Conservation (phyloP, 371 early-diverging fungal genomes). For the Choanephora cucurbitarum region DNA sequence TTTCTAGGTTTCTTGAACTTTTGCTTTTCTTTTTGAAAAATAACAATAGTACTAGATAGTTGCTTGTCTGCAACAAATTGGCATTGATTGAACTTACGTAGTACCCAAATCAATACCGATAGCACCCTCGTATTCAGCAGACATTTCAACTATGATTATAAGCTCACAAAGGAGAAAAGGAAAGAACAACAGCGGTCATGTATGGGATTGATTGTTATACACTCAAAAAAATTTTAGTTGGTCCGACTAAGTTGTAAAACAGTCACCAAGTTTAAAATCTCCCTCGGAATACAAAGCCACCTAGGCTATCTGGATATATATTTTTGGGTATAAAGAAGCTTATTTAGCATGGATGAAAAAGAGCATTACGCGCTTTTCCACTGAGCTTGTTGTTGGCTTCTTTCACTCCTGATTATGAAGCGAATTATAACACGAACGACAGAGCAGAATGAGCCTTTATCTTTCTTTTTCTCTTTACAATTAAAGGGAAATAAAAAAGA, state of each 20-base stretch:
- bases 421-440: no score
- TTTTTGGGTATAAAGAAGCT: no score
- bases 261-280: neutral
- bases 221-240: constrained; percentile 5
- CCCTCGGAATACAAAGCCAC: neutral
- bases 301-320: constrained; percentile 25
- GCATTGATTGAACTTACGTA: constrained; percentile 14
- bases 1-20: neutral
- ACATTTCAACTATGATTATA: constrained; percentile 36
- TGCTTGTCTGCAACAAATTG: neutral
- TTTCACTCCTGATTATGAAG: no score
- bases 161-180: constrained; percentile 4
- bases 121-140: constrained; percentile 67
- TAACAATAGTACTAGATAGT: no score
- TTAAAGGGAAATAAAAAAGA: no score
- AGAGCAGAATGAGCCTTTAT: no score
- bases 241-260: neutral
- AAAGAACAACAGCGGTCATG: neutral
- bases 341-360: no score
- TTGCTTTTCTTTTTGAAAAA: neutral
- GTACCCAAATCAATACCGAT: constrained; percentile 61
- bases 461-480: no score
- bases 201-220: constrained; percentile 2
- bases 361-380: no score
- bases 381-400: no score